phyloP scores from a whole-genome alignment of 208 protist genomes.

The Acanthamoeba sp. region DNA sequence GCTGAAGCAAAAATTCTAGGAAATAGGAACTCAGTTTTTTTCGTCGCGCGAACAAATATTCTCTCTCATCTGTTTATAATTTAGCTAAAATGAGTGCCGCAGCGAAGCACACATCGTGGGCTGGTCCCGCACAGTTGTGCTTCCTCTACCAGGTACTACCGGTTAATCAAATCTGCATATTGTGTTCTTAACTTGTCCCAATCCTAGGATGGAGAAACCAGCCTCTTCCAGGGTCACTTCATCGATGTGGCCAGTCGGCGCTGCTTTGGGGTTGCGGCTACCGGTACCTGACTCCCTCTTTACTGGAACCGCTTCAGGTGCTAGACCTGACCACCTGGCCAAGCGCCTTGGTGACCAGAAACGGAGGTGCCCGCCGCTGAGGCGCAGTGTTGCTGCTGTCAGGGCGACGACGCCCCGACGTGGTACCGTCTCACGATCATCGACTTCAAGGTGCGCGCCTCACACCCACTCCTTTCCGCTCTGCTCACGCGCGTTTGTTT shows the following conservation, averaged over 20 bases:
- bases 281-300: background rate
- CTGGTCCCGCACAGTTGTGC: conserved; percentile 33
- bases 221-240: conserved; percentile 54
- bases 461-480: background rate
- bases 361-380: conserved; percentile 14
- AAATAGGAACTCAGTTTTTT: too few species aligned
- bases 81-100: background rate
- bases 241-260: conserved; percentile 14
- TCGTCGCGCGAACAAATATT: background rate
- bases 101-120: background rate
- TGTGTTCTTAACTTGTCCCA: background rate
- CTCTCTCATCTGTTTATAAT: too few species aligned
- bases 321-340: too few species aligned
- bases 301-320: too few species aligned
- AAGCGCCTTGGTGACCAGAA: background rate
- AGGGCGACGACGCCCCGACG: conserved; percentile 27
- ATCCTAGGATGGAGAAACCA: background rate
- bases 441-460: conserved; percentile 9
- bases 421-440: conserved; percentile 39
- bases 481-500: background rate
- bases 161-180: background rate
- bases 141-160: conserved; percentile 33
- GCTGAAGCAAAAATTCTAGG: background rate
- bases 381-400: conserved; percentile 59
- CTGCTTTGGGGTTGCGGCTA: conserved; percentile 32